These are phyloP conservation scores for Lactarius trivialis DNA, from an alignment of 768 basidiomycete species.

Conservation along the genomic window DNA sequence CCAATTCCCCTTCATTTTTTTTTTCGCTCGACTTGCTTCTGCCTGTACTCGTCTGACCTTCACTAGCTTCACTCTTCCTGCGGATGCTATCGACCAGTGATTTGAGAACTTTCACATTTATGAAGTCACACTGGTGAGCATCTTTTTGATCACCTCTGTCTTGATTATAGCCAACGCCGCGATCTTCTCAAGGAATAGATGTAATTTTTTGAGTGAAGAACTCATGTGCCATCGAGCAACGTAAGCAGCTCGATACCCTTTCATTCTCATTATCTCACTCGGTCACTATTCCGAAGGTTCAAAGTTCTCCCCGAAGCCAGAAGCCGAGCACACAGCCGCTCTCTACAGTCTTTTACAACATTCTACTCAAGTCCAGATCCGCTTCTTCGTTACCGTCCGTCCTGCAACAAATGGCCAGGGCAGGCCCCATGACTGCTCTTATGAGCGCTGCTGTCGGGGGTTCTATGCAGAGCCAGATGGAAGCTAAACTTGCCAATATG, in stretches of 20 bases:
- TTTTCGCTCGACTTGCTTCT: too few species aligned
- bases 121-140: slow-evolving; percentile 72
- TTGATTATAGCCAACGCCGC: too few species aligned
- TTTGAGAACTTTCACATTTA: slow-evolving; percentile 97
- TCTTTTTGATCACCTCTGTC: background rate
- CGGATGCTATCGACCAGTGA: slow-evolving; percentile 96
- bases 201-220: too few species aligned
- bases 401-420: slow-evolving; percentile 99
- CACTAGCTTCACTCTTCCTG: too few species aligned
- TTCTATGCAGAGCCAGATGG: slow-evolving; percentile 98
- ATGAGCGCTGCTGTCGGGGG: slow-evolving; percentile 89
- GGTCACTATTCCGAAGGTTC: slow-evolving; percentile 79
- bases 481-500: slow-evolving; percentile 79
- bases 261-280: background rate
- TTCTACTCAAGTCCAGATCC: slow-evolving; percentile 96
- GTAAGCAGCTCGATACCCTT: slow-evolving; percentile 36
- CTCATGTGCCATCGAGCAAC: slow-evolving; percentile 99
- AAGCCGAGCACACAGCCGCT: slow-evolving; percentile 99
- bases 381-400: slow-evolving; percentile 99
- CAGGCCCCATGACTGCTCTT: slow-evolving; percentile 96
- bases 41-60: too few species aligned
- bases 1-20: too few species aligned
- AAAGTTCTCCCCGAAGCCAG: slow-evolving; percentile 97
- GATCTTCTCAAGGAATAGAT: too few species aligned
- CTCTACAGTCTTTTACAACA: slow-evolving; percentile 98